Evolutionary conservation across 768 basidiomycete genomes (phyloP).

Genomic region (Dioszegia aurantiaca): DNA sequence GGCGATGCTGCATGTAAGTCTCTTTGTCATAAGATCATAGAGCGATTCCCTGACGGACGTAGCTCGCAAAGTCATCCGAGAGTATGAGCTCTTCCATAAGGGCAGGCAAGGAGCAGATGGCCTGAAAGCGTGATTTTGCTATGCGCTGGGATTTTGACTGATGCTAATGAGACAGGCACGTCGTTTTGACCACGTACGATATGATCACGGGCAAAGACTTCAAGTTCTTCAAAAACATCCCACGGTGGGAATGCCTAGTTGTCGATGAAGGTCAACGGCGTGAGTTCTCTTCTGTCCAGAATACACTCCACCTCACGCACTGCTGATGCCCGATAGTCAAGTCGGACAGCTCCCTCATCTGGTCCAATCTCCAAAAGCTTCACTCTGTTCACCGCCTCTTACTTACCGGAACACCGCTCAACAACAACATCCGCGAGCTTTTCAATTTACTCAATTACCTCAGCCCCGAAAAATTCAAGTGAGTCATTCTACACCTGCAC

Average conservation of each 20-base stretch:
- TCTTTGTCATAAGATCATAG: neutral
- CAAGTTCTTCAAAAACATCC: slow-evolving; percentile 70
- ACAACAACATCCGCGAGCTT: slow-evolving; percentile 93
- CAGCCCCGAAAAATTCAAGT: slow-evolving; percentile 45
- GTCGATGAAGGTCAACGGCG: slow-evolving; percentile 90
- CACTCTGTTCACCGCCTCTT: slow-evolving; percentile 75
- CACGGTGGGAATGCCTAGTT: slow-evolving; percentile 88
- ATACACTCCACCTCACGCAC: too few species aligned
- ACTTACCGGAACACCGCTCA: slow-evolving; percentile 93
- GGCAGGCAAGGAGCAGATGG: slow-evolving; percentile 46
- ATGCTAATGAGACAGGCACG: slow-evolving; percentile 60
- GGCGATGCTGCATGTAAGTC: slow-evolving; percentile 69
- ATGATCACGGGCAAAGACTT: slow-evolving; percentile 70
- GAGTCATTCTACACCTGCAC: slow-evolving; percentile 2
- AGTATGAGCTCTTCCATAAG: slow-evolving; percentile 73
- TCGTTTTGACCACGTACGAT: slow-evolving; percentile 91
- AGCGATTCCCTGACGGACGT: neutral
- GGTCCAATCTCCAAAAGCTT: slow-evolving; percentile 76
- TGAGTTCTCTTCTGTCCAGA: too few species aligned
- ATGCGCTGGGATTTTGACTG: neutral
- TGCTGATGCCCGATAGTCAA: slow-evolving; percentile 63
- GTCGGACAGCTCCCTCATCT: slow-evolving; percentile 72
- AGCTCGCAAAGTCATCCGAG: slow-evolving; percentile 72
- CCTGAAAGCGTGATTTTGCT: slow-evolving; percentile 47
- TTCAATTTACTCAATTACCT: slow-evolving; percentile 98